phyloP scores from a whole-genome alignment of 192 early-diverging fungal species.

The Coemansia sp. region DNA sequence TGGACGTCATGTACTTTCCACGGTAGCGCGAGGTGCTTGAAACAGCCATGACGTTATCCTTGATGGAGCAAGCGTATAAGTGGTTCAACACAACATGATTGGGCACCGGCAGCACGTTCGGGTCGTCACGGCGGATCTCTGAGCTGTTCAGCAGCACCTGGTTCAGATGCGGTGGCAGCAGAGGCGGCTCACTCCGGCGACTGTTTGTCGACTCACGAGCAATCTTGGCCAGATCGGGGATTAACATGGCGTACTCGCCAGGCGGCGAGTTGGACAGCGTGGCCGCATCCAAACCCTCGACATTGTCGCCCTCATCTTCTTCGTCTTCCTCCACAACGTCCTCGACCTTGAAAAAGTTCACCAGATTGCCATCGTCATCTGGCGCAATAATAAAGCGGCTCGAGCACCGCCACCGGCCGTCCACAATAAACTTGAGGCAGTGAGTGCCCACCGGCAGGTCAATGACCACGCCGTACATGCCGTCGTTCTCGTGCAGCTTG shows the following conservation, averaged over 20 bases:
- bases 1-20: constrained; percentile 72
- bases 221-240: constrained; percentile 57
- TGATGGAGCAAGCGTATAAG: constrained; percentile 92
- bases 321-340: constrained; percentile 53
- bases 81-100: constrained; percentile 94
- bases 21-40: constrained; percentile 87
- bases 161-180: constrained; percentile 89
- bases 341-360: constrained; percentile 92
- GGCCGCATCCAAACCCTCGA: constrained; percentile 52
- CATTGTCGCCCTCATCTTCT: constrained; percentile 50
- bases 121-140: constrained; percentile 71
- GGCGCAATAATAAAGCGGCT: constrained; percentile 87
- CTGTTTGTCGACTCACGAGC: constrained; percentile 34
- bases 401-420: constrained; percentile 97
- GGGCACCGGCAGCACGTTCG: constrained; percentile 80
- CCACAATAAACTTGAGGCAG: constrained; percentile 96
- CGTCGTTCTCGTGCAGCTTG: constrained; percentile 57
- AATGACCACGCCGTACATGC: constrained; percentile 55
- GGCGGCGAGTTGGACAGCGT: constrained; percentile 61
- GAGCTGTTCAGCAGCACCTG: constrained; percentile 85
- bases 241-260: constrained; percentile 61
- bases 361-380: constrained; percentile 92
- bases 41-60: constrained; percentile 94
- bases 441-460: constrained; percentile 93
- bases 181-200: constrained; percentile 68